phyloP scores from a whole-genome alignment of 345 rosid species.

The Pistacia integerrima region DNA sequence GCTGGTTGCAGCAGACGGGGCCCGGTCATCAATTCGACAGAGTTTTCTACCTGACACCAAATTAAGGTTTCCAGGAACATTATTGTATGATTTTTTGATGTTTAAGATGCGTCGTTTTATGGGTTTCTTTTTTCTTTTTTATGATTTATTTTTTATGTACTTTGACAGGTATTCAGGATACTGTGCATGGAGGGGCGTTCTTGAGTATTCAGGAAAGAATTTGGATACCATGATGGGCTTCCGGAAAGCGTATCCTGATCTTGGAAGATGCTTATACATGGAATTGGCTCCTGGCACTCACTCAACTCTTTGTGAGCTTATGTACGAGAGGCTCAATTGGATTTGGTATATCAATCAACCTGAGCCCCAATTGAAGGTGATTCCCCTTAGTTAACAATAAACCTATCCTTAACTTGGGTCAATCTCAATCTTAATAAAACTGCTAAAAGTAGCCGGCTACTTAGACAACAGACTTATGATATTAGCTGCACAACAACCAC shows the following conservation, averaged over 20 bases:
- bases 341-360: constrained; percentile 70
- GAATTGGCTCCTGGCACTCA: constrained; percentile 26
- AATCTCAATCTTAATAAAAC: too few relatives aligned
- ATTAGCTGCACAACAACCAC: too few relatives aligned
- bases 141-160: background rate
- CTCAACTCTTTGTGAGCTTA: constrained; percentile 34
- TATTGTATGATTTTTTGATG: background rate
- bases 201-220: constrained; percentile 54
- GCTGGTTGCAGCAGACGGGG: constrained; percentile 81
- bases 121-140: background rate
- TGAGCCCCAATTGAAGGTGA: constrained; percentile 65
- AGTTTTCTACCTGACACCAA: constrained; percentile 54
- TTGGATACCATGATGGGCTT: constrained; percentile 46
- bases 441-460: too few relatives aligned
- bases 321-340: constrained; percentile 61
- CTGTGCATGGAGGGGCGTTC: constrained; percentile 81
- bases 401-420: too few relatives aligned
- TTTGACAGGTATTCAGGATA: constrained; percentile 70
- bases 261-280: constrained; percentile 68
- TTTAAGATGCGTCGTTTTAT: background rate
- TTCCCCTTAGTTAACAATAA: background rate
- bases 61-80: constrained; percentile 49
- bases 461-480: too few relatives aligned
- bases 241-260: constrained; percentile 55
- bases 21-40: constrained; percentile 61